Evolutionary conservation across 208 protist genomes (phyloP).

Genomic region (Trypanosoma avium): DNA sequence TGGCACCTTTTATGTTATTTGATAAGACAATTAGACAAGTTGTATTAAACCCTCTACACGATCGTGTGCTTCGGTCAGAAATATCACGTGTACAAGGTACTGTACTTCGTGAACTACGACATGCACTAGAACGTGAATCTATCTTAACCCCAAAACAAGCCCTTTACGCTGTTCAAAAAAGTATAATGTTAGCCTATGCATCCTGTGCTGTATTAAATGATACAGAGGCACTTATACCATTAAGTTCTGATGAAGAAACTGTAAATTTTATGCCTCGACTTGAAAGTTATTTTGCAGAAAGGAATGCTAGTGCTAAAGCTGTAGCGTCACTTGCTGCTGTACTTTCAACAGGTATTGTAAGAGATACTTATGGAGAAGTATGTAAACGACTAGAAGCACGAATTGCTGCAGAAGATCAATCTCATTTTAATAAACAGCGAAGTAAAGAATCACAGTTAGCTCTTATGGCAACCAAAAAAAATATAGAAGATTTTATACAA

Average conservation of each 20-base stretch:
- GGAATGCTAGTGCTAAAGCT: slow-evolving; percentile 38
- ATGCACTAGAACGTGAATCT: slow-evolving; percentile 20
- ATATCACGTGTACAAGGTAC: slow-evolving; percentile 47
- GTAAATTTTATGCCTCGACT: slow-evolving; percentile 33
- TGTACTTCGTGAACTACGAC: slow-evolving; percentile 40
- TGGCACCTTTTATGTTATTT: slow-evolving; percentile 62
- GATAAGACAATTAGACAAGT: slow-evolving; percentile 41
- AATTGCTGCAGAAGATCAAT: slow-evolving; percentile 27
- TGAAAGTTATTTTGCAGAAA: slow-evolving; percentile 42
- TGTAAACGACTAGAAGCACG: slow-evolving; percentile 40
- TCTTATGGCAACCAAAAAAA: slow-evolving; percentile 47
- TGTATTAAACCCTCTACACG: slow-evolving; percentile 43
- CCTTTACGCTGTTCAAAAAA: slow-evolving; percentile 46
- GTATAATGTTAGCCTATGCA: slow-evolving; percentile 40
- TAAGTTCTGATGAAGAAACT: slow-evolving; percentile 36
- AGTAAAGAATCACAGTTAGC: slow-evolving; percentile 31
- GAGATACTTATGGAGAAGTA: slow-evolving; percentile 26
- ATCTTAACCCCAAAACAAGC: slow-evolving; percentile 51
- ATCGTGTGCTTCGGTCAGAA: slow-evolving; percentile 33
- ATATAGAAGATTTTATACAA: slow-evolving; percentile 40
- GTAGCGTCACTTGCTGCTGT: slow-evolving; percentile 44
- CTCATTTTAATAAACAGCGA: slow-evolving; percentile 22
- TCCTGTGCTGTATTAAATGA: slow-evolving; percentile 39
- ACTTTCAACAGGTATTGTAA: slow-evolving; percentile 46
- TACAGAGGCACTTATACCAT: slow-evolving; percentile 16